phyloP scores from a whole-genome alignment of 495 filamentous ascomycete species.

The Bacidia rubella region DNA sequence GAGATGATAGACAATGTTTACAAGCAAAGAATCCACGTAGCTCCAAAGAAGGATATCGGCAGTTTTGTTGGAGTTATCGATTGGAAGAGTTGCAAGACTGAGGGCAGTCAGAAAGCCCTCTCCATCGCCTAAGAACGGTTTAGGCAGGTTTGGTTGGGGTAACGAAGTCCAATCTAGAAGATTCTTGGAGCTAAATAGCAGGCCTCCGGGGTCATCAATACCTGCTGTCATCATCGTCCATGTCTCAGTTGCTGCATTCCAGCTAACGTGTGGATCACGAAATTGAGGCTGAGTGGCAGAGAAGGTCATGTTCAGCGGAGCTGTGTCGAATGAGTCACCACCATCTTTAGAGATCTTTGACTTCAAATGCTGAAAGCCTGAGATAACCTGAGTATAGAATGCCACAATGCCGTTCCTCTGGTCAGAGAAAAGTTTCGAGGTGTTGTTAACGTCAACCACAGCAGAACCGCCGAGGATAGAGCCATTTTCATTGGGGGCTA shows the following conservation, averaged over 20 bases:
- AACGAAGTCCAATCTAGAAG: too few relatives aligned
- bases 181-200: too few relatives aligned
- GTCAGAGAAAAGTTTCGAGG: constrained; percentile 38
- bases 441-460: constrained; percentile 40
- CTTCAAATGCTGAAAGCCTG: constrained; percentile 34
- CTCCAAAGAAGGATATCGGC: constrained; percentile 39
- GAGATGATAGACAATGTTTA: constrained; percentile 35
- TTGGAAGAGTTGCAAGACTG: constrained; percentile 33
- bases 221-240: constrained; percentile 44
- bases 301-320: constrained; percentile 35
- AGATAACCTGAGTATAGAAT: constrained; percentile 37
- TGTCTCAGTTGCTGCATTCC: constrained; percentile 29
- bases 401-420: constrained; percentile 40
- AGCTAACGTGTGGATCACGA: constrained; percentile 44
- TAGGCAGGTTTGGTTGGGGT: too few relatives aligned
- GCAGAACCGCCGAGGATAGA: constrained; percentile 39
- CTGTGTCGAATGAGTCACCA: constrained; percentile 39
- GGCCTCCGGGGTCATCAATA: too few relatives aligned
- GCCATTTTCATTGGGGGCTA: constrained; percentile 29
- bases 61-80: constrained; percentile 38
- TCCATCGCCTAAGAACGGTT: too few relatives aligned
- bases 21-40: constrained; percentile 37
- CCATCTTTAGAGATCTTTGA: constrained; percentile 42
- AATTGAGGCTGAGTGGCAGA: constrained; percentile 35
- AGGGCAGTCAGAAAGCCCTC: too few relatives aligned